Evolutionary conservation across 2,329 filamentous ascomycete genomes (phyloP).

Genomic region (Esteya vermicola): DNA sequence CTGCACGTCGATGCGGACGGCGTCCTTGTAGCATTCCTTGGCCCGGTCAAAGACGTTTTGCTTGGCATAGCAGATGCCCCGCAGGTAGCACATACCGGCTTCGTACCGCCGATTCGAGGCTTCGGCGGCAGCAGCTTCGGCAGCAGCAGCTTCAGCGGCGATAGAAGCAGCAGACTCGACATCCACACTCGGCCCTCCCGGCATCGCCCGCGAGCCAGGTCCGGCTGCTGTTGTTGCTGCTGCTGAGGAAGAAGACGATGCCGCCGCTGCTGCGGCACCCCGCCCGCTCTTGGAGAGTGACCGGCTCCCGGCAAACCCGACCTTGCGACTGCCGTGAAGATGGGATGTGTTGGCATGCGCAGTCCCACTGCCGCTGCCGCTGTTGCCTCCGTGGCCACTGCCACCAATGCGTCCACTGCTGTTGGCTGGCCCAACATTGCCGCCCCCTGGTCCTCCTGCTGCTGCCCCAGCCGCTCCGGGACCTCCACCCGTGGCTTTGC

Average conservation of each 20-base stretch:
- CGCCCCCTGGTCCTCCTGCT: background rate
- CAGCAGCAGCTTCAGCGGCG: slow-evolving; percentile 2
- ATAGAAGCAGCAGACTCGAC: too few relatives aligned
- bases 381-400: slow-evolving; percentile 43
- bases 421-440: too few relatives aligned
- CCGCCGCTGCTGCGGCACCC: slow-evolving; percentile 1
- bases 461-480: background rate
- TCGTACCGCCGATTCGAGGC: slow-evolving; percentile 63
- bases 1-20: slow-evolving; percentile 90
- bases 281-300: too few relatives aligned
- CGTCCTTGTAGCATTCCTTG: slow-evolving; percentile 97
- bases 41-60: slow-evolving; percentile 95
- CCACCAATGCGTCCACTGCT: slow-evolving; percentile 12
- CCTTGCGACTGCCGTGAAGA: too few relatives aligned
- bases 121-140: slow-evolving; percentile 7
- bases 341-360: too few relatives aligned
- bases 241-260: too few relatives aligned
- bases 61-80: slow-evolving; percentile 89
- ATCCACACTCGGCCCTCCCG: too few relatives aligned
- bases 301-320: too few relatives aligned
- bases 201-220: too few relatives aligned
- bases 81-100: slow-evolving; percentile 91
- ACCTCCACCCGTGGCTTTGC: slow-evolving; percentile 38
- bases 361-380: too few relatives aligned
- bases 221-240: too few relatives aligned